Evolutionary conservation across 495 filamentous ascomycete genomes (phyloP), one percentile per base, ranked within the genome.

Genomic region (Poronia punctata): DNA sequence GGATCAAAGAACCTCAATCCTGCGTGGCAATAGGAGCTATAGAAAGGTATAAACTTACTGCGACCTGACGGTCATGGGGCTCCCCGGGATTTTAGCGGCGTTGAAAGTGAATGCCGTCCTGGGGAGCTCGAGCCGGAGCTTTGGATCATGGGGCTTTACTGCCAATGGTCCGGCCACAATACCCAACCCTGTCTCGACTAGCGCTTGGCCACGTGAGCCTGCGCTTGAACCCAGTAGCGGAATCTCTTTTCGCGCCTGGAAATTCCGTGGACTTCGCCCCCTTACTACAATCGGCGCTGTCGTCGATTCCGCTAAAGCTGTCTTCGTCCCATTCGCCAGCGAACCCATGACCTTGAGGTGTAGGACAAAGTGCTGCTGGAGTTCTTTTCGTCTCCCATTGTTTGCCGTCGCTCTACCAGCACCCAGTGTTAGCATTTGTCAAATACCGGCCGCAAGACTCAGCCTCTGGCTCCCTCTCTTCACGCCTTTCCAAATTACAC

Each of bases 351-450:
- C 78, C 54, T 83, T 83, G 48, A 88, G 68, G 30, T 82, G 75
- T 36, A 87, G 71, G 19, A 86, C 78, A 52, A 88, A 88, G 60
- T 88, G 84, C 49, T 88, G 84, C 53, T 88, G 84, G 19, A 88
- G 71, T 54, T 87, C 84, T 65, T 85, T 83, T 31, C 84, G 67
- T 39, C 84, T 78, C 15, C 82, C 82, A 46, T 86, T 86, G 58
- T 86, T 78, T 24, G 74, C 73, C 9, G 74, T 78, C 37, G 74
- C 74, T 54, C 69, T 72, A 40, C 30, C 14, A 29, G 20, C 35
- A 24, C 19, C 20, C 5, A 16, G 12, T 1, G 15, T 45, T 22
- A 45, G 42, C 35, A 38, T 9, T 30, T 32, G 35, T 24, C 25
- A 29, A 20, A 27, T 14, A 18, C n/a, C n/a, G n/a, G n/a, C n/a